Evolutionary conservation across 177 flowering plant genomes (phyloP).

Genomic region (Vitis hybrid): DNA sequence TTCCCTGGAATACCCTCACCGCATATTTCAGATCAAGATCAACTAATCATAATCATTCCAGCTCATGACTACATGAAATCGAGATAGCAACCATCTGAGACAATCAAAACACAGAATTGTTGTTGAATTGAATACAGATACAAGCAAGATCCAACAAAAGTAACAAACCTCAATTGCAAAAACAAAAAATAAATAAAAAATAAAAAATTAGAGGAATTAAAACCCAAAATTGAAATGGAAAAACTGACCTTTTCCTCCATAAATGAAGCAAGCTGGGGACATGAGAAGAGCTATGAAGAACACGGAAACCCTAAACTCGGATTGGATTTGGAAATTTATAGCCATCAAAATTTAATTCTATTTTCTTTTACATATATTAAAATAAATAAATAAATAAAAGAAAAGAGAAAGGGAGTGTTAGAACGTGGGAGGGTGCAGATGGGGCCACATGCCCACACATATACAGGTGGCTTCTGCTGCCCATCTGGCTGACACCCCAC

Average conservation of each 20-base stretch:
- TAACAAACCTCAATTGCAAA: too few species aligned
- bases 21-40: constrained; percentile 24
- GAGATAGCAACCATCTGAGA: constrained; percentile 9
- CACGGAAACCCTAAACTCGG: constrained; percentile 28
- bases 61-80: constrained; percentile 10
- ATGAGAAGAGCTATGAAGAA: not conserved
- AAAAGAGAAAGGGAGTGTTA: not conserved
- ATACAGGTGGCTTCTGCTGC: too few species aligned
- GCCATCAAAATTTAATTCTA: constrained; percentile 1
- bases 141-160: too few species aligned
- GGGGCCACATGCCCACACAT: too few species aligned
- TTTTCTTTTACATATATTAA: not conserved
- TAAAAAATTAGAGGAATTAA: not conserved
- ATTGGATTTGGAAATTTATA: constrained; percentile 30
- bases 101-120: not conserved
- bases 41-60: constrained; percentile 35
- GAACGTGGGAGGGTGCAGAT: too few species aligned
- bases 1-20: constrained; percentile 1
- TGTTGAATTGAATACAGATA: too few species aligned
- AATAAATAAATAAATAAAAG: not conserved
- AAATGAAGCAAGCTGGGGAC: constrained; percentile 1
- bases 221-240: not conserved
- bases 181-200: too few species aligned
- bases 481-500: too few species aligned
- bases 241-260: not conserved